These are phyloP conservation scores for Monosporascus ibericus DNA, from an alignment of 2,329 filamentous ascomycete genomes.

Conservation along the genomic window DNA sequence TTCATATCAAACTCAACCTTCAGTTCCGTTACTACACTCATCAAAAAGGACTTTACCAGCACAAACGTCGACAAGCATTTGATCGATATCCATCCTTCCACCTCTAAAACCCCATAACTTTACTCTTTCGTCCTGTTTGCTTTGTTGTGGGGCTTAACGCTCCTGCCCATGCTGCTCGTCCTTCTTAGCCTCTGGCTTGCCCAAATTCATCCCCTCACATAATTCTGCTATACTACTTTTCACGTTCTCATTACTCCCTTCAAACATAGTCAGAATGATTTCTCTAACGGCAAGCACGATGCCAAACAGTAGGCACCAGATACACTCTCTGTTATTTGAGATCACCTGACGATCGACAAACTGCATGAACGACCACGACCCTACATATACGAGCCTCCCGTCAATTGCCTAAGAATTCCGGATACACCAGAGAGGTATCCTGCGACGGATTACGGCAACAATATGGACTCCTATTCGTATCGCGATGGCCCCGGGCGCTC, in stretches of 20 bases:
- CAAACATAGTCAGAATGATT: conserved; percentile 35
- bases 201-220: conserved; percentile 15
- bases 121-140: conserved; percentile 22
- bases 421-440: conserved; percentile 1
- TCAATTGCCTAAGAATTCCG: conserved; percentile 1
- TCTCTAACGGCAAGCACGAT: conserved; percentile 52
- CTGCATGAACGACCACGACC: conserved; percentile 11
- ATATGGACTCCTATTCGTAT: conserved; percentile 53
- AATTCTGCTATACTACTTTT: conserved; percentile 14
- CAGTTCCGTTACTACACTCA: neutral
- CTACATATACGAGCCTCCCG: conserved; percentile 13
- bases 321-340: conserved; percentile 13
- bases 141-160: conserved; percentile 26
- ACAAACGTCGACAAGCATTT: neutral
- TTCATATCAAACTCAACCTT: neutral
- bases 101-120: conserved; percentile 7
- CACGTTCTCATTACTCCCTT: conserved; percentile 16
- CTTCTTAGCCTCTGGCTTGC: conserved; percentile 25
- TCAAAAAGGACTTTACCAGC: neutral
- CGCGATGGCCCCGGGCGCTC: conserved; percentile 48
- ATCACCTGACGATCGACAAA: conserved; percentile 21
- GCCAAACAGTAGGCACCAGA: conserved; percentile 42
- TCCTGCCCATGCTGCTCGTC: conserved; percentile 14
- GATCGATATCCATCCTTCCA: conserved; percentile 6
- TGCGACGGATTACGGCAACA: conserved; percentile 7